Base-by-base conservation (phyloP, 2,329 filamentous ascomycete species). In the Chrysosphaeria jannelii region DNA sequence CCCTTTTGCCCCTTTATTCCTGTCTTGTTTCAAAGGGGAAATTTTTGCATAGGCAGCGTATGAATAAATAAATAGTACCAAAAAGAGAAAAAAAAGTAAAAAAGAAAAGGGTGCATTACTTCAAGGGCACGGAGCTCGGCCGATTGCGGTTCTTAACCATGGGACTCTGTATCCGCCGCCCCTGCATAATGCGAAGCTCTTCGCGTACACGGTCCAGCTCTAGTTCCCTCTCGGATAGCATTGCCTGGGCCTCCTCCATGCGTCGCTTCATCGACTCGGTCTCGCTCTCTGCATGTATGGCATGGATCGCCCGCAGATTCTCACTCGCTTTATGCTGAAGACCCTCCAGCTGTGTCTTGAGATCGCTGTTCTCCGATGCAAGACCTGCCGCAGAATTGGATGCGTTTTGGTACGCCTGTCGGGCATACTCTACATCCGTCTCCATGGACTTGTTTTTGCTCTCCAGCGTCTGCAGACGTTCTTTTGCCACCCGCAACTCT, bases 381-480 rank as follows among this genome's bases (percentile, higher is more conserved):
- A 60, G 39, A 10, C 46, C 43, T 9, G 43, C 42, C 3, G 49
- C 50, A 2, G 45, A 38, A 15, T 49, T 47, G 6, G 57, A 59
- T 1, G 55, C 51, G 12, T 53, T 46, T 32, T 68, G 64, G 33
- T 70, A 72, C 7, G 51, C 44, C 4, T 48, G 46, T 24, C 57
- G 52, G 8, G 50, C 43, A 33, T 63, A 72, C 2, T 62, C 56
- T 13, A 51, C 42, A 4, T 63, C 56, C 9, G 43, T 45, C 14
- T 53, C 40, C 2, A 38, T 30, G 9, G 32, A 33, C 3, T 32
- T 29, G 3, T 41, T 17, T 24, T 42, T 46, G 33, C 46, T 47
- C 30, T 51, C 42, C 4, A 48, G 34, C 5, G 33, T 28, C 4
- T 47, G 39, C 5, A 45, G 40, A 24, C 45, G 43, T 5, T 44